Evolutionary conservation across 2,329 filamentous ascomycete genomes (phyloP), one percentile per base, ranked within the genome.

Genomic region (Sarocladium oryzae): DNA sequence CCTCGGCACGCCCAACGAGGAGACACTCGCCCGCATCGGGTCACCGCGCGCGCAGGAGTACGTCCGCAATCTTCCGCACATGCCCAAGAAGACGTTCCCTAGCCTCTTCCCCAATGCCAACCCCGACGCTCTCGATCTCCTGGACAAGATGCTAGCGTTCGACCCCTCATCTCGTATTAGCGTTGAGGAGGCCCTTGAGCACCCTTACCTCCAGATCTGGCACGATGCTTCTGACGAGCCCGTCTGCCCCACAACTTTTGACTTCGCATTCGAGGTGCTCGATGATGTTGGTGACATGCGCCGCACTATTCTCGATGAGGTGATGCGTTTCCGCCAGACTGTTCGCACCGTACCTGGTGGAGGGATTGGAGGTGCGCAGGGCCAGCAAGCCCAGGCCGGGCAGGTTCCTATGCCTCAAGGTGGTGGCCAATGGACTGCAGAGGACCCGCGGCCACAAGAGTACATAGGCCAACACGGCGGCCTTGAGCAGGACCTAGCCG

Each of bases 221-320:
- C 93, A 99, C 74, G 93, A 99, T 61, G 88, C 91, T 50, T 91
- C 88, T 3, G 93, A 99, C 70, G 93, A 99, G 75, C 93, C 93
- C 18, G 82, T 85, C 57, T 97, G 92, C 74, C 91, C 91, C 0
- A 88, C 86, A 15, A 91, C 89, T 16, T 99, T 99, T 72, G 91
- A 99, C 76, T 99, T 99, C 74, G 87, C 92, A 67, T 99, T 99
- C 64, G 93, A 99, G 69, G 85, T 96, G n/a, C 83, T 96, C 35
- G 92, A 99, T 50, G 93, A 97, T 40, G 90, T 99, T 18, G 79
- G 77, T 20, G 88, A 96, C 60, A 97, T 99, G 91, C 88, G 93
- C 66, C 85, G 85, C 70, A 95, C 96, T 89, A 99, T 99, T 57
- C 46, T 96, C 54, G 86, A 92, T n/a, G 93, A 99, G 70, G 93